Conservation (phyloP, 257 asterid genomes). For the Parsonsia alboflavescens region DNA sequence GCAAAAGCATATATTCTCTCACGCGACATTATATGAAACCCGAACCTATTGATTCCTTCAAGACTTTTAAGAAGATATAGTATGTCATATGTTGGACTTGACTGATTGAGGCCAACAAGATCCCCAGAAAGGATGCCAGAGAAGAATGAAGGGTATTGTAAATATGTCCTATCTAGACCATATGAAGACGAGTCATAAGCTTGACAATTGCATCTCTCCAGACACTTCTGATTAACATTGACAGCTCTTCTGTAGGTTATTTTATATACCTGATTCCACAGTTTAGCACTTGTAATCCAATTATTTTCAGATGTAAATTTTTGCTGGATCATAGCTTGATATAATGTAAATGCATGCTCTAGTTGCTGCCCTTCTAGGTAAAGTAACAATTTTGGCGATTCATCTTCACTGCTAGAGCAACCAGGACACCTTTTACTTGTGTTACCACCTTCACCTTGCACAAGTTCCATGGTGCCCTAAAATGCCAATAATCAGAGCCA, state of each 20-base stretch:
- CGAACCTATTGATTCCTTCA: conserved; percentile 70
- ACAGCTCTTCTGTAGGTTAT: conserved; percentile 50
- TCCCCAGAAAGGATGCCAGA: conserved; percentile 39
- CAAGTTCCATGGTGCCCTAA: conserved; percentile 45
- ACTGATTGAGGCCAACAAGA: conserved; percentile 35
- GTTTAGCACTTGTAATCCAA: conserved; percentile 30
- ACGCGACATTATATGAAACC: conserved; percentile 54
- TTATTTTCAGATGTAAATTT: conserved; percentile 44
- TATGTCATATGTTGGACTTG: conserved; percentile 55
- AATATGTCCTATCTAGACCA: conserved; percentile 23
- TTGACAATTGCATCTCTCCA: conserved; percentile 23
- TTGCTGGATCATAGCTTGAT: conserved; percentile 63
- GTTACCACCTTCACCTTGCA: conserved; percentile 28
- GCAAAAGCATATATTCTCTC: conserved; percentile 50
- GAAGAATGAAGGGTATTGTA: conserved; percentile 33
- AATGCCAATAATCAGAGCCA: conserved; percentile 9
- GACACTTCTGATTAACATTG: conserved; percentile 23
- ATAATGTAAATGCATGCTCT: conserved; percentile 49
- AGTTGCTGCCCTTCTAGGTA: conserved; percentile 62
- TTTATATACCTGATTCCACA: conserved; percentile 68
- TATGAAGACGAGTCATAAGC: conserved; percentile 30
- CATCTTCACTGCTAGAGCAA: conserved; percentile 32
- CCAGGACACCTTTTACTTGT: conserved; percentile 27
- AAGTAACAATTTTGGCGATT: conserved; percentile 48
- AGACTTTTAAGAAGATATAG: conserved; percentile 65